Evolutionary conservation across 768 basidiomycete genomes (phyloP).

Genomic region (Gautieria morchelliformis): DNA sequence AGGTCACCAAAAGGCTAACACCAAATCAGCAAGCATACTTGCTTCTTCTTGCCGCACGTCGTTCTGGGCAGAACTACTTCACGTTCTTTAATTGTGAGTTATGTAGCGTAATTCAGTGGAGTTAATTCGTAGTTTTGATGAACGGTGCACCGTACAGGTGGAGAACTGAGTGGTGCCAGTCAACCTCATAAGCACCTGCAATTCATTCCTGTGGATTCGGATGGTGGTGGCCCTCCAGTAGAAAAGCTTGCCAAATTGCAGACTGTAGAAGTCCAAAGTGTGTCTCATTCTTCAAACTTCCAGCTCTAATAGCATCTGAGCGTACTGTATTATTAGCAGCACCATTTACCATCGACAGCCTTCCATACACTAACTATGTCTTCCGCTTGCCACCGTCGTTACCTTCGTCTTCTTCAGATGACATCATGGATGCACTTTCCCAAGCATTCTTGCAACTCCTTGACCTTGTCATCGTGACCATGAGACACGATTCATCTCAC

Average conservation of each 20-base stretch:
- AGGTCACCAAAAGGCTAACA: not conserved
- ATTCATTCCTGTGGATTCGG: slow-evolving; percentile 50
- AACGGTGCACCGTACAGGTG: slow-evolving; percentile 35
- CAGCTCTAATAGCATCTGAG: slow-evolving; percentile 3
- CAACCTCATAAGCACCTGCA: slow-evolving; percentile 91
- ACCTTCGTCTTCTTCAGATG: slow-evolving; percentile 24
- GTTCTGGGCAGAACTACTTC: slow-evolving; percentile 49
- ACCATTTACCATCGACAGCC: slow-evolving; percentile 55
- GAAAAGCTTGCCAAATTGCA: slow-evolving; percentile 56
- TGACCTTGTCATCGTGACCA: slow-evolving; percentile 66
- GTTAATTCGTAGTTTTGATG: not conserved
- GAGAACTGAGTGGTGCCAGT: slow-evolving; percentile 74
- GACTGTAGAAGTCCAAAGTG: slow-evolving; percentile 41
- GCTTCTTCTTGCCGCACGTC: slow-evolving; percentile 61
- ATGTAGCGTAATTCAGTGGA: not conserved
- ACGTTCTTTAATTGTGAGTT: slow-evolving; percentile 86
- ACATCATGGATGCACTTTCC: slow-evolving; percentile 44
- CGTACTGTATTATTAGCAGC: slow-evolving; percentile 30
- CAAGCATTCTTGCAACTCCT: slow-evolving; percentile 61
- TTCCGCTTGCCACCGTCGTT: slow-evolving; percentile 46
- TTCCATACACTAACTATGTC: slow-evolving; percentile 79
- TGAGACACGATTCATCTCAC: slow-evolving; percentile 56
- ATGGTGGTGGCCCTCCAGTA: slow-evolving; percentile 59
- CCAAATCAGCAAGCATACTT: slow-evolving; percentile 43
- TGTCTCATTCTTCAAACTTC: not conserved